A percentile compares a stretch with the other conserved stretches of the same genome.
phyloP scores from a whole-genome alignment of 106 monocot species.

The Posidonia australis region DNA sequence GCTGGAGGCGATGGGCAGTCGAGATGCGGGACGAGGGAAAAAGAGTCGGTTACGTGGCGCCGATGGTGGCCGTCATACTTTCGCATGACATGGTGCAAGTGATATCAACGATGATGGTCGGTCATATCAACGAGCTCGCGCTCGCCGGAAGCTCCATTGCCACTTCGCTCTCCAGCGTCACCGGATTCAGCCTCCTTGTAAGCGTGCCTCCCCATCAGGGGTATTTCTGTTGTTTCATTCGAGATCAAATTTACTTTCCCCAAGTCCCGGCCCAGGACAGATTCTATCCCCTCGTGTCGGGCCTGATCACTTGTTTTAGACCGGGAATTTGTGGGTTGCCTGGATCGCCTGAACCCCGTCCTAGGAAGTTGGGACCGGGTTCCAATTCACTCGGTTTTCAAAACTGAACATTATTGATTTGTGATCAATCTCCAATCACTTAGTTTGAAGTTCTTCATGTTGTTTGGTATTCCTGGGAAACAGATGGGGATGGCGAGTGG shows the following conservation, averaged over 20 bases:
- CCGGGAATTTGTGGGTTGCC: too few species aligned
- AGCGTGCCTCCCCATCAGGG: background rate
- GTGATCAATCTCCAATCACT: too few species aligned
- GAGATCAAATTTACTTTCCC: too few species aligned
- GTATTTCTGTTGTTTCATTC: background rate
- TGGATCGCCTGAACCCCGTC: too few species aligned
- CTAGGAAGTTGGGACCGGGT: too few species aligned
- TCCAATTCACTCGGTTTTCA: background rate
- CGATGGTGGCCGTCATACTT: conserved; percentile 27
- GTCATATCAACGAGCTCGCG: conserved; percentile 36
- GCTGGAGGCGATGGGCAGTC: too few species aligned
- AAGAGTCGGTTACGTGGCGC: conserved; percentile 22
- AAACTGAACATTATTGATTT: too few species aligned
- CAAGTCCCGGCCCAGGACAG: too few species aligned
- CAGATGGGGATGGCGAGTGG: conserved; percentile 48
- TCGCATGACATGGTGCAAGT: conserved; percentile 22
- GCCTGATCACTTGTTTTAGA: too few species aligned
- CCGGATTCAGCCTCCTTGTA: conserved; percentile 39
- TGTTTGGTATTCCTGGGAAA: too few species aligned
- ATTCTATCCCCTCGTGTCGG: too few species aligned
- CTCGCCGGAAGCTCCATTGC: conserved; percentile 32
- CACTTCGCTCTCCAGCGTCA: conserved; percentile 32
- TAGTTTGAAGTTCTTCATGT: too few species aligned
- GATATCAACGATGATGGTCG: conserved; percentile 43
- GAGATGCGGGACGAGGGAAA: conserved; percentile 5